Evolutionary conservation across 2,329 filamentous ascomycete species (phyloP).

Genomic region (Blastomyces emzantsi): DNA sequence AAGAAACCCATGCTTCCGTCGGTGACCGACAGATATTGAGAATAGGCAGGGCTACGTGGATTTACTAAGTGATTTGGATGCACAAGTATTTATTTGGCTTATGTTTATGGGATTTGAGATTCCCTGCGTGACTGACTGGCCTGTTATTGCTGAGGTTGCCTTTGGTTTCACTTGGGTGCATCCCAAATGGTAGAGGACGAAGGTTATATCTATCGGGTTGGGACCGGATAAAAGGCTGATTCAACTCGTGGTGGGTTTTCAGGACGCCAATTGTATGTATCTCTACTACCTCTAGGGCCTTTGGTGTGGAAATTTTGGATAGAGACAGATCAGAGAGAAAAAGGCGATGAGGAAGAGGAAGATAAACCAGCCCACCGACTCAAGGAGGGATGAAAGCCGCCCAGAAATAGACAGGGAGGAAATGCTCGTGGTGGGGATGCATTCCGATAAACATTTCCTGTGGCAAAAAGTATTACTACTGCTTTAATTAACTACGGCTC

Average conservation of each 20-base stretch:
- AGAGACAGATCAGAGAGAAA: too few relatives aligned
- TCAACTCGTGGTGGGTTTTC: neutral
- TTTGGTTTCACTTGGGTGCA: neutral
- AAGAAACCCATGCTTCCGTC: conserved; percentile 45
- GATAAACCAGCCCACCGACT: neutral
- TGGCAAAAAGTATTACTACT: conserved; percentile 7
- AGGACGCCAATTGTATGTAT: neutral
- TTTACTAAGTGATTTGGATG: neutral
- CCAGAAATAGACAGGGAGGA: neutral
- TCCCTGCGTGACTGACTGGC: too few relatives aligned
- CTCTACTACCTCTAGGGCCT: neutral
- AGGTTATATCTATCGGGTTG: too few relatives aligned
- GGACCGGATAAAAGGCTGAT: neutral
- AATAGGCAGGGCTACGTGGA: neutral
- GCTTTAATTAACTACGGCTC: neutral
- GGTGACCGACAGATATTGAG: conserved; percentile 33
- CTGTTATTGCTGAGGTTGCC: too few relatives aligned
- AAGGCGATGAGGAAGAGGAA: neutral
- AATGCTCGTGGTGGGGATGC: neutral
- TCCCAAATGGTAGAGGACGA: too few relatives aligned
- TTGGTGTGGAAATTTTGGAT: neutral
- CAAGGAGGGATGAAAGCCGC: neutral
- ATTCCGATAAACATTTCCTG: conserved; percentile 7
- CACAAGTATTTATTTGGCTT: neutral
- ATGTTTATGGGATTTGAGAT: too few relatives aligned